Conservation (phyloP, 2,329 filamentous ascomycete species). For the Catunica adiposa region DNA sequence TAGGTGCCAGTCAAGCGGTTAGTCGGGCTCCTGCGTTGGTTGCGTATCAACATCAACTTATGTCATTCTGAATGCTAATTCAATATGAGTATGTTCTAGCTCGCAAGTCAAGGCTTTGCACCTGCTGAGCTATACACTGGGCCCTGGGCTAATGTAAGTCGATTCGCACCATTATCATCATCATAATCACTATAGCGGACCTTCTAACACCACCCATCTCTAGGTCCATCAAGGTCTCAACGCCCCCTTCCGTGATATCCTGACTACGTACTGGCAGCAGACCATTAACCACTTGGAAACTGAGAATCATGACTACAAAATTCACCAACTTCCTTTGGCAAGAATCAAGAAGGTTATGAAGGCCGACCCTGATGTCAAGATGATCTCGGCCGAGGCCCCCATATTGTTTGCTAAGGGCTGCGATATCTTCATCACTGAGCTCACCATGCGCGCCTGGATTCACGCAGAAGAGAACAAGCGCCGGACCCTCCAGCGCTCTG, state of each 20-base stretch:
- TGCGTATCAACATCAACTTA: no score
- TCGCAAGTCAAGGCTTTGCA: constrained; percentile 73
- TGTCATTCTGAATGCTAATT: constrained; percentile 7
- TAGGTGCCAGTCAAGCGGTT: constrained; percentile 34
- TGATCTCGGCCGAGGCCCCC: constrained; percentile 96
- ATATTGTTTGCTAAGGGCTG: constrained; percentile 97
- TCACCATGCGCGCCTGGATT: constrained; percentile 99
- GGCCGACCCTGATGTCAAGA: constrained; percentile 96
- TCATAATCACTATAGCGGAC: not conserved
- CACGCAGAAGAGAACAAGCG: constrained; percentile 98
- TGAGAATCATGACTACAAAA: constrained; percentile 94
- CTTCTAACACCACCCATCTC: not conserved
- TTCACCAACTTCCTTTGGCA: constrained; percentile 90
- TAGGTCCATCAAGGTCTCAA: constrained; percentile 90
- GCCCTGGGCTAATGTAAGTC: constrained; percentile 78
- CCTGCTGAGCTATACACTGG: constrained; percentile 90
- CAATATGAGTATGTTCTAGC: constrained; percentile 29
- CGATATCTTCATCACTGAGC: constrained; percentile 96
- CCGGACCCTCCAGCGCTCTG: constrained; percentile 81
- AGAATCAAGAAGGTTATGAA: constrained; percentile 99
- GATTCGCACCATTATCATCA: not conserved
- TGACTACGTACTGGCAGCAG: constrained; percentile 98
- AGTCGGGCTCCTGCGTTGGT: constrained; percentile 6
- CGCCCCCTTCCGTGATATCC: constrained; percentile 85
- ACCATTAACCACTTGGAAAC: constrained; percentile 90